A percentile compares a stretch with the other conserved stretches of the same genome.
Evolutionary conservation across 768 basidiomycete genomes (phyloP).

Genomic region (Porphyrellus cyaneotinctus): DNA sequence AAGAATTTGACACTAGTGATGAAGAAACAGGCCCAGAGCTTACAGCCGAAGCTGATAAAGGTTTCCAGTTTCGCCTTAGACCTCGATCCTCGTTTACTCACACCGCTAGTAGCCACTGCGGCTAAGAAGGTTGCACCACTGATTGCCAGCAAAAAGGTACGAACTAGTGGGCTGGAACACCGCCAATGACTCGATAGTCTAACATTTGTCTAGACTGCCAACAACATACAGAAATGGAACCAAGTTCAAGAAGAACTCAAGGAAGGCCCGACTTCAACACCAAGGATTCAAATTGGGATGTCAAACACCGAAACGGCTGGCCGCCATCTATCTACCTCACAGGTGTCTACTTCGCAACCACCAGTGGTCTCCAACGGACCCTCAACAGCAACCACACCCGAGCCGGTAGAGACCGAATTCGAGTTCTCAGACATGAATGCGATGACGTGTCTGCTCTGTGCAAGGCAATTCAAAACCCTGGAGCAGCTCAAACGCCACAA

Average conservation of each 20-base stretch:
- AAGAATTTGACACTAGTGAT: slow-evolving; percentile 46
- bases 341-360: slow-evolving; percentile 10
- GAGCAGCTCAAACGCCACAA: slow-evolving; percentile 89
- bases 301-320: slow-evolving; percentile 7
- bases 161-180: neutral
- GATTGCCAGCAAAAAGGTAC: slow-evolving; percentile 82
- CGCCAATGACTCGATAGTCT: neutral
- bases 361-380: slow-evolving; percentile 15
- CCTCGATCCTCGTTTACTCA: slow-evolving; percentile 9
- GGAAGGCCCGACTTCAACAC: slow-evolving; percentile 34
- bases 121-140: slow-evolving; percentile 76
- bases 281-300: slow-evolving; percentile 12
- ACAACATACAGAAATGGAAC: slow-evolving; percentile 96
- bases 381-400: slow-evolving; percentile 34
- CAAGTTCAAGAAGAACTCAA: slow-evolving; percentile 87
- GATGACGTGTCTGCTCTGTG: slow-evolving; percentile 85
- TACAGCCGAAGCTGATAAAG: slow-evolving; percentile 46
- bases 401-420: slow-evolving; percentile 56
- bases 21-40: slow-evolving; percentile 43
- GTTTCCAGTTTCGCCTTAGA: slow-evolving; percentile 6
- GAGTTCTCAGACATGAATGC: slow-evolving; percentile 77
- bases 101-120: slow-evolving; percentile 34
- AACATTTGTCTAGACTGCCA: slow-evolving; percentile 56
- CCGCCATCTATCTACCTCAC: slow-evolving; percentile 2
- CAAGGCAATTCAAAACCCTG: slow-evolving; percentile 85